Conservation (phyloP, 1,284 basidiomycete genomes). For the Amylostereum areolatum region DNA sequence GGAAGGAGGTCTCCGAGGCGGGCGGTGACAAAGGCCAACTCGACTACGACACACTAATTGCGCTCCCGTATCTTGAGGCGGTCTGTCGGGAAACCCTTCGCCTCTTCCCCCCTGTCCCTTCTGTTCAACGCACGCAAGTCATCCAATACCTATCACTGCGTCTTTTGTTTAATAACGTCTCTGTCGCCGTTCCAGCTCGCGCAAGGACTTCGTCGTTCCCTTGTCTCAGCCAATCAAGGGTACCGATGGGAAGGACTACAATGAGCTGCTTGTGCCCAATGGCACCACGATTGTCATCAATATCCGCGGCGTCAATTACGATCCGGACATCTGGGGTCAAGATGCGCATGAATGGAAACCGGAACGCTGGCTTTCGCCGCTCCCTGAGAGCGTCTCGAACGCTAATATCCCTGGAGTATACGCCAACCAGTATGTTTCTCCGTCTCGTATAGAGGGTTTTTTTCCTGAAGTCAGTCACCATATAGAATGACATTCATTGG, state of each 20-base stretch:
- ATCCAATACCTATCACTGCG: no score
- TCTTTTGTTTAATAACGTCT: no score
- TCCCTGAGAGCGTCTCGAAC: conserved; percentile 12
- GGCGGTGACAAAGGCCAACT: conserved; percentile 4
- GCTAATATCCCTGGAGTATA: conserved; percentile 17
- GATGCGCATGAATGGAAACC: conserved; percentile 20
- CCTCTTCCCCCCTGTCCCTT: conserved; percentile 6
- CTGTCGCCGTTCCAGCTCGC: not conserved
- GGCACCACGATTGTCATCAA: conserved; percentile 10
- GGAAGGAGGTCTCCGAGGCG: conserved; percentile 17
- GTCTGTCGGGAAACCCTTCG: conserved; percentile 25
- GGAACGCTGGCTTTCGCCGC: conserved; percentile 17
- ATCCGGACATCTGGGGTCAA: conserved; percentile 14
- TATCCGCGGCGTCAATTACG: conserved; percentile 6
- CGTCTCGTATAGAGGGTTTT: not conserved
- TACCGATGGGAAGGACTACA: conserved; percentile 6
- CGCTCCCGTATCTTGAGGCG: conserved; percentile 27
- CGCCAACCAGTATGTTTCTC: conserved; percentile 17
- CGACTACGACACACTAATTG: conserved; percentile 24
- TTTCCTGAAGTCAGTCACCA: conserved; percentile 12
- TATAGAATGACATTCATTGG: conserved; percentile 26
- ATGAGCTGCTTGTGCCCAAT: not conserved
- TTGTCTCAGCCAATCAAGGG: conserved; percentile 12
- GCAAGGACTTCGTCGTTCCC: conserved; percentile 14
- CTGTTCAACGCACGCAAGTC: not conserved